phyloP scores from a whole-genome alignment of 306 rosid genomes.

The Phaseolus lunatus region DNA sequence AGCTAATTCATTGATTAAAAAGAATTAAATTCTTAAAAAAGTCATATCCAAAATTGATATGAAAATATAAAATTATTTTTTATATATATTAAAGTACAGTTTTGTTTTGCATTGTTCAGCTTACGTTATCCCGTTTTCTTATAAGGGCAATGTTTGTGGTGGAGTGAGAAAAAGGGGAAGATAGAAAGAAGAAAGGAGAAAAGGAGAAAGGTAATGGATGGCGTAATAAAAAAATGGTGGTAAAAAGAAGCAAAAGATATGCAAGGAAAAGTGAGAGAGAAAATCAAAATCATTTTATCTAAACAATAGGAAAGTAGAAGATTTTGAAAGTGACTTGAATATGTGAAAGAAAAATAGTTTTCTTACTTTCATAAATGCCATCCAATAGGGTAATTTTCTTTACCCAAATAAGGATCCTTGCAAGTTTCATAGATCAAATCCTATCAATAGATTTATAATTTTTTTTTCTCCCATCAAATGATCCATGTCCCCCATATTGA shows the following conservation, averaged over 20 bases:
- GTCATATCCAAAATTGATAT: not conserved
- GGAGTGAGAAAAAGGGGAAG: not conserved
- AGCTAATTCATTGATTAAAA: not conserved
- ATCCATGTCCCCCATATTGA: conserved; percentile 9
- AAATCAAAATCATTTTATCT: not conserved
- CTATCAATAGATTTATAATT: not conserved
- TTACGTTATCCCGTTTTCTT: not conserved
- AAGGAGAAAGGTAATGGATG: not conserved
- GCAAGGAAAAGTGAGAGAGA: not conserved
- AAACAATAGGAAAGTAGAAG: not conserved
- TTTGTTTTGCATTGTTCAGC: not conserved
- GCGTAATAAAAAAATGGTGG: no score
- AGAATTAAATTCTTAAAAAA: not conserved
- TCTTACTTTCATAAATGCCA: conserved; percentile 10
- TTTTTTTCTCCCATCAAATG: not conserved
- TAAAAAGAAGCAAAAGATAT: not conserved
- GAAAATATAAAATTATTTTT: not conserved
- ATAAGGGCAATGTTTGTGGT: not conserved
- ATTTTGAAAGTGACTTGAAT: conserved; percentile 13
- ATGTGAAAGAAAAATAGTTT: conserved; percentile 26
- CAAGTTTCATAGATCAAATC: conserved; percentile 29
- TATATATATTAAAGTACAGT: not conserved
- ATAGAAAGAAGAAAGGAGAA: not conserved
- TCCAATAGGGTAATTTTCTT: conserved; percentile 25
- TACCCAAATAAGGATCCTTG: conserved; percentile 39